Base-by-base conservation (phyloP, 441 rosid genomes). In the Macaranga tanarius region DNA sequence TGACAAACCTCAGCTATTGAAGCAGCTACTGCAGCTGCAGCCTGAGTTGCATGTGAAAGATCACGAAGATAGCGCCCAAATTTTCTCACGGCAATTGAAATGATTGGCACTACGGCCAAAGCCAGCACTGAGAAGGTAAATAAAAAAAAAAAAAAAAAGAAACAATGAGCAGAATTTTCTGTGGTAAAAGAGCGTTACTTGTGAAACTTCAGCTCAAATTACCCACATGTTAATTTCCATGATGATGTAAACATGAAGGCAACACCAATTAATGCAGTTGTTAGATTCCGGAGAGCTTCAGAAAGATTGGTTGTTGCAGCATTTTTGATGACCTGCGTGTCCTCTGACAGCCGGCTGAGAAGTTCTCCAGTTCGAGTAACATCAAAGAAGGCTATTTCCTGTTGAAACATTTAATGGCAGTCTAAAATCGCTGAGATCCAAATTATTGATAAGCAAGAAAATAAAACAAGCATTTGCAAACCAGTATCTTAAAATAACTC, bases 221-320 rank as follows among this genome's bases (percentile, higher is more conserved):
- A 67, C 83, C 74, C 82, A 92, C 99, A 79, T 72, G 99, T 92
- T 79, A 95, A 67, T 73, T 95, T 95, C 98, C 97, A 95, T 40
- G 99, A 95, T 48, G 99, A 84, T 16, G 95, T 52, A 74, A 89
- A 89, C 99, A 95, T 95, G 90, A 95, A 95, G 76, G 81, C 86
- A 60, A 95, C 84, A 73, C 98, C 99, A 77, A 92, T 85, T 65
- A 88, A 66, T 4, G 92, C 91, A 2, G 98, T 95, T 62, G 99
- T 76, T 70, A 92, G 74, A 74, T 88, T 91, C 25, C 92, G 86
- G 38, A 95, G 93, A 22, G 98, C 93, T 88, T 95, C 97, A 19
- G 97, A 92, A 71, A 95, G 98, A 86, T 92, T 95, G 42, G 96
- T 85, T 10, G 99, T 95, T 71, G 99, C 99, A 72, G 98, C 99